phyloP scores from a whole-genome alignment of 2,329 filamentous ascomycete species.

The Canariomyces notabilis region DNA sequence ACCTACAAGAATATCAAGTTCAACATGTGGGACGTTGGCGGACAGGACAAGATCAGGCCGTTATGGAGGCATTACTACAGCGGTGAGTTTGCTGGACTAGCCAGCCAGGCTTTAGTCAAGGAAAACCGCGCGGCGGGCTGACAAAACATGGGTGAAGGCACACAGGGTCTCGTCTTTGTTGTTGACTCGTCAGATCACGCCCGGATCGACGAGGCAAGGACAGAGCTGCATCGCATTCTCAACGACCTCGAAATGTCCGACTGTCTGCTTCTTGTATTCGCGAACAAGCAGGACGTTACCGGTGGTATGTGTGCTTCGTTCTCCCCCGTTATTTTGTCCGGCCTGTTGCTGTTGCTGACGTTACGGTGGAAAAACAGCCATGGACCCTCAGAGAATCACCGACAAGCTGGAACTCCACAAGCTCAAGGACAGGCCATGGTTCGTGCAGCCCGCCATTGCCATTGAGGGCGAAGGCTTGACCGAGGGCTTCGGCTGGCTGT shows the following conservation, averaged over 20 bases:
- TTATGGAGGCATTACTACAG: slow-evolving; percentile 97
- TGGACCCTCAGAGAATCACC: slow-evolving; percentile 76
- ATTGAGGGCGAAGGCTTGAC: slow-evolving; percentile 76
- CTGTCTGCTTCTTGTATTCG: slow-evolving; percentile 87
- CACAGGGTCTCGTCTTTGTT: slow-evolving; percentile 97
- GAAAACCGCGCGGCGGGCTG: too few species aligned
- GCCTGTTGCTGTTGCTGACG: slow-evolving; percentile 10
- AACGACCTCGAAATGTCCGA: slow-evolving; percentile 98
- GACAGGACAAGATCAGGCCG: slow-evolving; percentile 97
- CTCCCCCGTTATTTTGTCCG: too few species aligned
- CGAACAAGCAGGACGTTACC: slow-evolving; percentile 95
- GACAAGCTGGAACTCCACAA: slow-evolving; percentile 70
- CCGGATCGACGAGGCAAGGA: slow-evolving; percentile 86
- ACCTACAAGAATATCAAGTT: slow-evolving; percentile 99
- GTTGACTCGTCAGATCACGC: slow-evolving; percentile 91
- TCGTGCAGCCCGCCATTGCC: slow-evolving; percentile 76
- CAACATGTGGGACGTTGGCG: slow-evolving; percentile 98
- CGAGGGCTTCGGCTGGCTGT: slow-evolving; percentile 78
- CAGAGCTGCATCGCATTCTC: slow-evolving; percentile 94
- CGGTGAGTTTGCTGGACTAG: slow-evolving; percentile 43
- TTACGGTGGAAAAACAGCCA: slow-evolving; percentile 46
- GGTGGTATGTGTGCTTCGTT: slow-evolving; percentile 53
- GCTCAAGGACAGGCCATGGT: slow-evolving; percentile 80
- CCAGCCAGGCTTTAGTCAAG: not conserved
- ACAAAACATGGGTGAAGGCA: too few species aligned